Evolutionary conservation across 164 flowering plant species (phyloP).

Genomic region (Kingdonia uniflora): DNA sequence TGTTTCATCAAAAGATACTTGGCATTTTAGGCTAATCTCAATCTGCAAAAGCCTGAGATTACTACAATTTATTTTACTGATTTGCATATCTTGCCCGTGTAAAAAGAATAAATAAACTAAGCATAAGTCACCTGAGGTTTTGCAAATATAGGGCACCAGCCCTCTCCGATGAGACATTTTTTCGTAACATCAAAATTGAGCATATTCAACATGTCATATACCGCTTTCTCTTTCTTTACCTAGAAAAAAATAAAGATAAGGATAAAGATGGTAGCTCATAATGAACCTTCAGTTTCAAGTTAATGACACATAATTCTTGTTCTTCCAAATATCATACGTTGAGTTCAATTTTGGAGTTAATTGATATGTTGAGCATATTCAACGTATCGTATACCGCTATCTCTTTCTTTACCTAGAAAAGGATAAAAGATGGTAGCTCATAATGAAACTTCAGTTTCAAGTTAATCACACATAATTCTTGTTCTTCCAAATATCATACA

Average conservation of each 20-base stretch:
- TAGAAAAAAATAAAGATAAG: slow-evolving; percentile 18
- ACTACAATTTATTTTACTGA: background rate
- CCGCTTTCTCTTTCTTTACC: slow-evolving; percentile 95
- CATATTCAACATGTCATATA: slow-evolving; percentile 91
- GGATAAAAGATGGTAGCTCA: background rate
- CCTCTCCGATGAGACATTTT: slow-evolving; percentile 97
- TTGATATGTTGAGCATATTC: slow-evolving; percentile 61
- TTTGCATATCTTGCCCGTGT: background rate
- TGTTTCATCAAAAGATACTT: slow-evolving; percentile 22
- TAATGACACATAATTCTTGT: too few relatives aligned
- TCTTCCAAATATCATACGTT: too few relatives aligned
- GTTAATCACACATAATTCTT: too few relatives aligned
- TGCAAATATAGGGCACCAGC: slow-evolving; percentile 94
- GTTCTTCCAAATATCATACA: too few relatives aligned
- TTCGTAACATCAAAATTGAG: slow-evolving; percentile 96
- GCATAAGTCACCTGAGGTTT: slow-evolving; percentile 48
- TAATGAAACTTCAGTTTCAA: too few relatives aligned
- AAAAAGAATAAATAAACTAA: background rate
- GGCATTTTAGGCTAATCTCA: background rate
- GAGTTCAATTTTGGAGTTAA: background rate
- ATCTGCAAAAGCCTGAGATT: background rate
- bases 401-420: slow-evolving; percentile 70
- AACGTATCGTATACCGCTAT: slow-evolving; percentile 90
- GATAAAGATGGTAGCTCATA: background rate
- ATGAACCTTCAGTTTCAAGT: too few relatives aligned